Base-by-base conservation (phyloP, 2,329 filamentous ascomycete genomes). In the Epichloe sp. region DNA sequence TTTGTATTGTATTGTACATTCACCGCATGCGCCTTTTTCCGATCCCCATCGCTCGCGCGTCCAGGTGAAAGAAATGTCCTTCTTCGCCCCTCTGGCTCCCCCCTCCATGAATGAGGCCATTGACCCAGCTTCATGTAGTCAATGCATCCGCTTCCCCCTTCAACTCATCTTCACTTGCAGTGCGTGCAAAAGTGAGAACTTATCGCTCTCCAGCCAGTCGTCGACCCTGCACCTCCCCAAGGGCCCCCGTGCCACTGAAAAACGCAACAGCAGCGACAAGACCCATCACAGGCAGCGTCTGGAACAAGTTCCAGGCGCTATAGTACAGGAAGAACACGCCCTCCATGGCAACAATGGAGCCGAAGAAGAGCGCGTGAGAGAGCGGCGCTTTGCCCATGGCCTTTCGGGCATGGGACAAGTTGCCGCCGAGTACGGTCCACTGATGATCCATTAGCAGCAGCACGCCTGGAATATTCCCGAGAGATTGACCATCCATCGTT, bases 251-350 rank as follows among this genome's bases (percentile, higher is more conserved):
- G 52, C 93, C 93, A 65, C 88, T 95, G 55, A 97, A 68, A 64
- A 95, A 88, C 11, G 87, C 80, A 50, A 89, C 78, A 26, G 78
- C 69, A 15, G 83, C 82, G 34, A 93, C 78, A 43, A 82, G 70
- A 36, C 75, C 75, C 50, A 85, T 82, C 26, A 82, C 82, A 4
- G 89, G 90, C 47, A 98, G 74, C 14, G 81, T 82, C 73, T 95
- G 85, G 76, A 97, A 95, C 44, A 98, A 75, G 63, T 84, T 95
- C 90, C 91, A 96, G 63, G 72, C 80, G 49, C 79, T 85, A 71
- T 97, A 97, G 77, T 98, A 98, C 58, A 95, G 71, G 73, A 93
- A 91, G 71, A 98, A 96, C 52, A 95, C 82, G 15, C 79, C 86
- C 68, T 98, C 93, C 74, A 98, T 86, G 21, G 83, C 82, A 40